Conservation (phyloP, 257 asterid species). For the Nicotiana sylvestris region DNA sequence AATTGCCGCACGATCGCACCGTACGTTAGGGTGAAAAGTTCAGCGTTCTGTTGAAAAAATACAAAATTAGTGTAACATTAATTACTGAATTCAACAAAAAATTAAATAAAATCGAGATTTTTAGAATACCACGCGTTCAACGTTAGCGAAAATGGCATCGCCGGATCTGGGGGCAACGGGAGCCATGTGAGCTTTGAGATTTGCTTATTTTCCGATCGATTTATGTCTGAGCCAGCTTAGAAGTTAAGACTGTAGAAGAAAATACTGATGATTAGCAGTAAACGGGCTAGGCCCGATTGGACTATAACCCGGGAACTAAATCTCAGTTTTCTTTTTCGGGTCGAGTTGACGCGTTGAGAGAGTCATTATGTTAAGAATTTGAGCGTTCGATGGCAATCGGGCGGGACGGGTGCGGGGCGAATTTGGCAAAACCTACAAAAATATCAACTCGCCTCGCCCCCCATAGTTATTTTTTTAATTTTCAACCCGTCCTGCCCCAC, state of each 20-base stretch:
- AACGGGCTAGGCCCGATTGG: constrained; percentile 11
- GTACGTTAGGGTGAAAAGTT: constrained; percentile 84
- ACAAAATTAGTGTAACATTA: not conserved
- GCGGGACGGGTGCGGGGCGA: too few species aligned
- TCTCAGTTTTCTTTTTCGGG: too few species aligned
- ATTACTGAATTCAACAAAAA: not conserved
- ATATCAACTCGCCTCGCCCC: too few species aligned
- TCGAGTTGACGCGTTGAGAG: too few species aligned
- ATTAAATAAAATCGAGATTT: not conserved
- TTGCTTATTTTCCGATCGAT: not conserved
- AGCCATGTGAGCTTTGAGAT: constrained; percentile 18
- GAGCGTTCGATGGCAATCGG: too few species aligned
- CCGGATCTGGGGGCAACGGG: constrained; percentile 45
- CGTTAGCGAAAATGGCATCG: constrained; percentile 47
- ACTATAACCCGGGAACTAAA: constrained; percentile 40
- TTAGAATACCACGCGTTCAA: constrained; percentile 41
- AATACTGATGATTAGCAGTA: not conserved
- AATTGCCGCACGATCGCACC: constrained; percentile 96
- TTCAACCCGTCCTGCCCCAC: too few species aligned
- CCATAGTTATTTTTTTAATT: too few species aligned
- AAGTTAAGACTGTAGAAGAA: not conserved
- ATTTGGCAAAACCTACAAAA: too few species aligned
- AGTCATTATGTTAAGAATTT: too few species aligned
- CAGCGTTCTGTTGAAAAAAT: constrained; percentile 55
- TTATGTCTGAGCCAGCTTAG: not conserved